phyloP scores from a whole-genome alignment of 345 rosid genomes.

The Heritiera littoralis region DNA sequence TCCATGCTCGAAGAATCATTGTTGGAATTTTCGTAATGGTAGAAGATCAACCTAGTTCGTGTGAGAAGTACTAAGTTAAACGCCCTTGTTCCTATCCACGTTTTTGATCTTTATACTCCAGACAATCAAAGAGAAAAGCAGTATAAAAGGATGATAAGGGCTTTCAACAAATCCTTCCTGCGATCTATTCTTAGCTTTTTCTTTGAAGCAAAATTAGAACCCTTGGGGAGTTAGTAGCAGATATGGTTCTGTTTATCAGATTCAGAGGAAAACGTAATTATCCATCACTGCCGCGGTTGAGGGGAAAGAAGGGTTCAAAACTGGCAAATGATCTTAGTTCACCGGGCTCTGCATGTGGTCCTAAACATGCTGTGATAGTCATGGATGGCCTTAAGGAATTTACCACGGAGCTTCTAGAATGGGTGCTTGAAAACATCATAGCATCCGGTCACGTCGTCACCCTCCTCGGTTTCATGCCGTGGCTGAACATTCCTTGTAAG shows the following conservation, averaged over 20 bases:
- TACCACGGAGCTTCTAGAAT: conserved; percentile 39
- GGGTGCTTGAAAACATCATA: conserved; percentile 49
- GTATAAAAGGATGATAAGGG: neutral
- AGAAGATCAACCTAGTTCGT: neutral
- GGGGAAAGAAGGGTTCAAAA: conserved; percentile 14
- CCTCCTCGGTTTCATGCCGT: conserved; percentile 52
- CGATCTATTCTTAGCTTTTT: neutral
- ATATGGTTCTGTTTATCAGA: conserved; percentile 1
- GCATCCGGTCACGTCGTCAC: conserved; percentile 39
- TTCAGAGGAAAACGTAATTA: conserved; percentile 11
- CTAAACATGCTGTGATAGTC: conserved; percentile 44
- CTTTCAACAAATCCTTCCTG: neutral
- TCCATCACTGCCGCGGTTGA: conserved; percentile 7
- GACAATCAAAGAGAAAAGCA: neutral
- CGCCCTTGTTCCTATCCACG: neutral
- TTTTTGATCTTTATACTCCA: neutral
- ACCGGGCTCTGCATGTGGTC: conserved; percentile 21
- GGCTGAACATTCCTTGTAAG: conserved; percentile 61
- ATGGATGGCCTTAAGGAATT: conserved; percentile 54
- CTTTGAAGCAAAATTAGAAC: conserved; percentile 4
- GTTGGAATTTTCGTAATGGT: neutral
- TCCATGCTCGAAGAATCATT: neutral
- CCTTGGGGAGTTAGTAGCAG: neutral
- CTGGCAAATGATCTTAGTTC: conserved; percentile 28
- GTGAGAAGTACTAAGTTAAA: neutral